A percentile compares a stretch with the other conserved stretches of the same genome.
phyloP scores from a whole-genome alignment of 352 stramenopile genomes.

The Globisporangium cylindrosporum region DNA sequence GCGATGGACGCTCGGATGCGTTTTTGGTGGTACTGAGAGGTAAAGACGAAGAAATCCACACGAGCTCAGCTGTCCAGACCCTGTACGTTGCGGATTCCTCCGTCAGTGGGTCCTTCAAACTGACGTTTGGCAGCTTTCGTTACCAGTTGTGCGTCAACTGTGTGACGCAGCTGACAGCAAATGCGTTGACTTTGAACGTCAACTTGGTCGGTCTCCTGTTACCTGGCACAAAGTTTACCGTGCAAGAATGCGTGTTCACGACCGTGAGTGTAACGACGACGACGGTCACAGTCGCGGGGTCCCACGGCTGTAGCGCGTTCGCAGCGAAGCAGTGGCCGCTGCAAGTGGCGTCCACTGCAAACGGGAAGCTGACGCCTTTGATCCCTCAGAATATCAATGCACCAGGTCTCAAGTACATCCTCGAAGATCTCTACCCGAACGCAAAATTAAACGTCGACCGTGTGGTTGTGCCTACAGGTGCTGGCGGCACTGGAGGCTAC shows the following conservation, averaged over 20 bases:
- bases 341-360: constrained; percentile 25
- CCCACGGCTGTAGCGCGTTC: constrained; percentile 63
- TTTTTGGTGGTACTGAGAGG: constrained; percentile 89
- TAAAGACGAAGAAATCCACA: constrained; percentile 61
- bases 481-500: constrained; percentile 41
- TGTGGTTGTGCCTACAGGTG: constrained; percentile 15
- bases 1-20: constrained; percentile 86
- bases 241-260: constrained; percentile 75
- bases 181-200: constrained; percentile 55
- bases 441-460: constrained; percentile 49
- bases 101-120: constrained; percentile 53
- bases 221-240: constrained; percentile 52
- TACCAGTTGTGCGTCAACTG: constrained; percentile 53
- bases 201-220: constrained; percentile 66
- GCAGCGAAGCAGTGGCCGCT: constrained; percentile 36
- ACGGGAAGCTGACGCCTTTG: constrained; percentile 50
- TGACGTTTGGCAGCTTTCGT: constrained; percentile 67
- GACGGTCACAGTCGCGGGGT: constrained; percentile 44
- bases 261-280: constrained; percentile 33
- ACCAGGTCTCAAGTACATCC: constrained; percentile 49
- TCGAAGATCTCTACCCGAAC: constrained; percentile 51
- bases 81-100: constrained; percentile 31
- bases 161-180: constrained; percentile 37
- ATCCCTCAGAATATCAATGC: constrained; percentile 59
- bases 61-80: constrained; percentile 89